These are phyloP conservation scores for Colletotrichum lentis DNA, from an alignment of 2,329 filamentous ascomycete species.

Conservation along the genomic window DNA sequence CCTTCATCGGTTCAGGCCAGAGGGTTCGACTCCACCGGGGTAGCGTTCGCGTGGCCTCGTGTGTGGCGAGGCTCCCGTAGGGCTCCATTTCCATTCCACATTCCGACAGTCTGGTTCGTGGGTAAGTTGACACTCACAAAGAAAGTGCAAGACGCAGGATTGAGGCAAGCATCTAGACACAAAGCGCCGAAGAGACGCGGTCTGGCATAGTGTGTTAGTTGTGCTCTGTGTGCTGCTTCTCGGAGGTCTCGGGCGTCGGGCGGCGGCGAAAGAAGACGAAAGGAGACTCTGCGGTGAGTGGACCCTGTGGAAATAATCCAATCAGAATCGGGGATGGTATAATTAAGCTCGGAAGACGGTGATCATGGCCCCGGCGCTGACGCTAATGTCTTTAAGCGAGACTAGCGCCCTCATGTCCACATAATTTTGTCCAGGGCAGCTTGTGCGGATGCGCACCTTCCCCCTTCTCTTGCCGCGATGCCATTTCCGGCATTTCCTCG, in stretches of 20 bases:
- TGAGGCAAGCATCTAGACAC: neutral
- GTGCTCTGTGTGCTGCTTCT: neutral
- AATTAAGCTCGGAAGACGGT: conserved; percentile 8
- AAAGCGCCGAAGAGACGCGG: conserved; percentile 22
- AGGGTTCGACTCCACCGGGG: neutral
- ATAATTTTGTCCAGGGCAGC: neutral
- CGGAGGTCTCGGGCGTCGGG: conserved; percentile 6
- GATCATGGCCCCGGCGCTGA: conserved; percentile 8
- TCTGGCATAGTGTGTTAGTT: neutral
- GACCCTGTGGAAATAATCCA: neutral
- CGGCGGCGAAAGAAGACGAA: neutral
- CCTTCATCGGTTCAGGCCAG: neutral
- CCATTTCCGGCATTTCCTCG: neutral
- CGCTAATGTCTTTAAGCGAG: conserved; percentile 10
- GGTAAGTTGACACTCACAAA: neutral
- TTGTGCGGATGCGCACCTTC: neutral
- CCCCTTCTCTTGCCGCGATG: neutral
- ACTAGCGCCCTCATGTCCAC: neutral
- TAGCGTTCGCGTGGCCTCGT: conserved; percentile 1
- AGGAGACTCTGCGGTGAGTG: neutral
- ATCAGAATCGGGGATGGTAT: conserved; percentile 12
- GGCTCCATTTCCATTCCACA: neutral
- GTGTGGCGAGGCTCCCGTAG: no score
- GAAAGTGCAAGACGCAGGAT: neutral
- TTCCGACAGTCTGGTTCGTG: conserved; percentile 15